These are phyloP conservation scores for Iris pallida DNA, from an alignment of 116 monocot genomes.

Conservation along the genomic window DNA sequence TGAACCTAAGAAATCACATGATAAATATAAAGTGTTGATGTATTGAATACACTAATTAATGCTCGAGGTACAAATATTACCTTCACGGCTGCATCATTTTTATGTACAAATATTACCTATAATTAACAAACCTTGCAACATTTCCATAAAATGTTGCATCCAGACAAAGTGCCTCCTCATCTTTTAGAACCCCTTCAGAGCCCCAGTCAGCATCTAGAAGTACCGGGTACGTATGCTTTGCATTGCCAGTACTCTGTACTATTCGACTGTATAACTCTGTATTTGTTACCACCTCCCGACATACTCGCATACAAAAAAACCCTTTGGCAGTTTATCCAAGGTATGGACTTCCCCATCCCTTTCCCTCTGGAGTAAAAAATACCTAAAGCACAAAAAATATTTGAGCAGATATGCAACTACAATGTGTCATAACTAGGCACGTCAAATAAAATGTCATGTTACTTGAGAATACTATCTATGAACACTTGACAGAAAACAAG, in stretches of 20 bases:
- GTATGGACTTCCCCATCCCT: conserved; percentile 91
- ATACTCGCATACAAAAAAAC: conserved; percentile 91
- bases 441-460: no score
- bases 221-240: conserved; percentile 58
- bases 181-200: conserved; percentile 61
- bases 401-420: neutral
- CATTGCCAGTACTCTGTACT: conserved; percentile 28
- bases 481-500: no score
- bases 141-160: conserved; percentile 97
- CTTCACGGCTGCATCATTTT: no score
- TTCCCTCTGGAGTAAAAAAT: conserved; percentile 67
- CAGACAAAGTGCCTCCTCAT: conserved; percentile 86
- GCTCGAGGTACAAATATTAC: no score
- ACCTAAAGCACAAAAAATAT: conserved; percentile 45
- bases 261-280: conserved; percentile 71
- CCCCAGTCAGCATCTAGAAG: conserved; percentile 87
- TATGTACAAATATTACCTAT: no score
- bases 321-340: conserved; percentile 76
- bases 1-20: no score
- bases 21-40: no score
- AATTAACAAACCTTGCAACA: conserved; percentile 86
- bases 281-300: conserved; percentile 89
- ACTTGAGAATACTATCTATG: no score
- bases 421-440: neutral
- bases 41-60: no score